Evolutionary conservation across 2,329 filamentous ascomycete genomes (phyloP).

Genomic region (Aspergillus latus): DNA sequence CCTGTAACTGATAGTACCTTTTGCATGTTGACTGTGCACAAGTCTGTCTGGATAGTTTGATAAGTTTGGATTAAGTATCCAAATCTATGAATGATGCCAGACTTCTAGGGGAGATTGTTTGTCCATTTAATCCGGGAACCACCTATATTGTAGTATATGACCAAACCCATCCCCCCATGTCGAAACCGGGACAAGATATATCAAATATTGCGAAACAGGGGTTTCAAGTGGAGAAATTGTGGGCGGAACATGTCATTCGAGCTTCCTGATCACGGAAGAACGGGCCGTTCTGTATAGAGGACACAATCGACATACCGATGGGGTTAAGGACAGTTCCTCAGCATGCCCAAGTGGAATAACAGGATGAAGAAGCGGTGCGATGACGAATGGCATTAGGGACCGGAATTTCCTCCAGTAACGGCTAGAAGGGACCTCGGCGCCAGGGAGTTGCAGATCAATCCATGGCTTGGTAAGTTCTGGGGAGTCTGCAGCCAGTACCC

Average conservation of each 20-base stretch:
- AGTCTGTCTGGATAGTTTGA: background rate
- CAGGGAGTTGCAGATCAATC: background rate
- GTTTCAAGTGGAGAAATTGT: background rate
- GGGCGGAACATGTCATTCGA: background rate
- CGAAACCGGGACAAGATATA: background rate
- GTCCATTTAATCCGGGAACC: background rate
- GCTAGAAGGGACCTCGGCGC: background rate
- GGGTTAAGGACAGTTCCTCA: background rate
- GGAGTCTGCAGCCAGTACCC: background rate
- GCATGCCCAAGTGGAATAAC: background rate
- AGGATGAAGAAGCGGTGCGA: background rate
- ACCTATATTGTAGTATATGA: background rate
- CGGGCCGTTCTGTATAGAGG: background rate
- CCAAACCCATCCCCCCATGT: background rate
- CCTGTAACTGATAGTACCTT: conserved; percentile 9
- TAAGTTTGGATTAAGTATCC: too few relatives aligned
- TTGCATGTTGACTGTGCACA: conserved; percentile 14
- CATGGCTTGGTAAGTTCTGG: background rate
- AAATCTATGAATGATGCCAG: too few relatives aligned
- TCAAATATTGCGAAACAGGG: background rate
- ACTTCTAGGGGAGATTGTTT: too few relatives aligned
- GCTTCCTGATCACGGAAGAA: background rate
- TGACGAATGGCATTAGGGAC: background rate
- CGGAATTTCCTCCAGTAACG: background rate
- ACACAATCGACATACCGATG: background rate